A percentile compares a stretch with the other conserved stretches of the same genome.
These are phyloP conservation scores for Mallotus nudiflorus DNA, from an alignment of 345 rosid genomes.

Conservation along the genomic window DNA sequence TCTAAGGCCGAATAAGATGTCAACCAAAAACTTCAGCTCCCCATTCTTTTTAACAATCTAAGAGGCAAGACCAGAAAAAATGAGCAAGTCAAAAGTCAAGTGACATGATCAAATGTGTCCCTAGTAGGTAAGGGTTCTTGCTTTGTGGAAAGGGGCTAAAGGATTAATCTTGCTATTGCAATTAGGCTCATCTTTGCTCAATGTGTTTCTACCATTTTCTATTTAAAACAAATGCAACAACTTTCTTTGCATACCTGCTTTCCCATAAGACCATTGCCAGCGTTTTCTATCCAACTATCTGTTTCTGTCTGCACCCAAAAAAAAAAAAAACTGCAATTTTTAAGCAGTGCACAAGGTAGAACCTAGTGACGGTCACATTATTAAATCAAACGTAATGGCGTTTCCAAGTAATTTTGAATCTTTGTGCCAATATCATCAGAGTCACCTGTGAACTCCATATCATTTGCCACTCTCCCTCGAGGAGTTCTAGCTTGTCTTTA, in stretches of 20 bases:
- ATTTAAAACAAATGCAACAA: no score
- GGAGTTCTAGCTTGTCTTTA: constrained; percentile 52
- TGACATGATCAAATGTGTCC: constrained; percentile 9
- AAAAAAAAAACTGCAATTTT: no score
- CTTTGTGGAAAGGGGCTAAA: no score
- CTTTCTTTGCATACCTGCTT: constrained; percentile 47
- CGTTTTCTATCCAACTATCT: constrained; percentile 96
- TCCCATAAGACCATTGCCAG: constrained; percentile 95
- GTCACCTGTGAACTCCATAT: constrained; percentile 95
- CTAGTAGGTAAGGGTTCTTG: no score
- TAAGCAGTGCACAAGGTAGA: no score
- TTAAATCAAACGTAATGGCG: no score
- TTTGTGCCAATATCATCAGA: no score
- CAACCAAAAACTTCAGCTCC: constrained; percentile 64
- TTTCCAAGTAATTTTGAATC: no score
- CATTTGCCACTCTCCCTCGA: constrained; percentile 95
- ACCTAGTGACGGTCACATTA: no score
- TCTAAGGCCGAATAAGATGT: constrained; percentile 68
- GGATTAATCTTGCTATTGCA: no score
- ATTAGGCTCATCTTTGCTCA: no score
- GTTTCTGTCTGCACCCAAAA: constrained; percentile 58
- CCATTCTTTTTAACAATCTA: constrained; percentile 67
- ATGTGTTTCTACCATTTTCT: no score
- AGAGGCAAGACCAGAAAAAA: constrained; percentile 3
- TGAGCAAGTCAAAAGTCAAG: not conserved